Evolutionary conservation across 257 asterid species (phyloP), one percentile per base, ranked within the genome.

Genomic region (Forsythia suspensa): DNA sequence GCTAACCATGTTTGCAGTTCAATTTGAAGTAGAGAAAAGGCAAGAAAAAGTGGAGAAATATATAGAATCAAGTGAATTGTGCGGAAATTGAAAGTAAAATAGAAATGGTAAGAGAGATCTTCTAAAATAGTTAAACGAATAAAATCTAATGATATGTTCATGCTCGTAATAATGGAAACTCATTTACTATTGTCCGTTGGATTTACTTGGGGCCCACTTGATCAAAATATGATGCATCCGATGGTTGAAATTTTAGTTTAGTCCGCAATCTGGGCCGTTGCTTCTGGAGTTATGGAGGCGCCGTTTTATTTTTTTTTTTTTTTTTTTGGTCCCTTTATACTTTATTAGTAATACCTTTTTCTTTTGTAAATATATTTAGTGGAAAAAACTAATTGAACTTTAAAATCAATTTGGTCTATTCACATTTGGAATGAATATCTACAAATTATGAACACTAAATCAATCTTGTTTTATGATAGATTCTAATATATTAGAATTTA

Each of bases 231-330:
- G 34, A 29, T 29, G 48, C 13, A 8, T 8, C 84, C 65, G 51
- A 24, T 59, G 77, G 71, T 3, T n/a, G 80, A 55, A 77, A 77
- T 59, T 85, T 74, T 86, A 77, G 59, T n/a, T 63, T 18, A 51
- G 46, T 82, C 88, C 93, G 87, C 79, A 84, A 87, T 90, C 87
- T 85, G 87, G 95, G 91, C 84, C 84, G 77, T 72, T 81, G 87
- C 80, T 77, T 67, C 24, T 83, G 89, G 82, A 71, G 80, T 29
- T 12, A 72, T 69, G 80, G 88, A 84, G 86, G 87, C 88, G 89
- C 86, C 87, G 89, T 78, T 78, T 67, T 41, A 43, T 16, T 12
- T 43, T 43, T 43, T 1, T 2, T 43, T 29, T 29, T 1, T 29
- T 29, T 29, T 29, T 29, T 29, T 29, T 24, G 24, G 24, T 29